Base-by-base conservation (phyloP, 2,329 filamentous ascomycete genomes). In the Exophiala alcalophila region DNA sequence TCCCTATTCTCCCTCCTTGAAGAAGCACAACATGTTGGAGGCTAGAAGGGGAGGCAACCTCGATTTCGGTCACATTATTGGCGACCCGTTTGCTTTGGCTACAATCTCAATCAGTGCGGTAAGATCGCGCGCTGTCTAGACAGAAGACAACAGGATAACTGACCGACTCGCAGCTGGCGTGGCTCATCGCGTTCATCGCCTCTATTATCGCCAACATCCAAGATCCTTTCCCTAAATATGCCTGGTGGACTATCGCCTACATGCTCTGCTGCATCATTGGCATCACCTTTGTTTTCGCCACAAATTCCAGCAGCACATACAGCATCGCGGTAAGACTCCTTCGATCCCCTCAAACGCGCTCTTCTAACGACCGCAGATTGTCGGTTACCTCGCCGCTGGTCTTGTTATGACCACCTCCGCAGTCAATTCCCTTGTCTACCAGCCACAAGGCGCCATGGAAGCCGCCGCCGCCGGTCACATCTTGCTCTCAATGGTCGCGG, bases 381-480 rank as follows among this genome's bases (percentile, higher is more conserved):
- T 92, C 21, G 89, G 88, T 36, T 97, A 92, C 63, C 76, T 95
- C 44, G 79, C 82, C 7, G 84, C 84, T 29, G 90, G 86, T 38
- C 76, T 97, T 35, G 86, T 94, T 34, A 80, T 95, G 57, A 84
- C 86, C 16, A 90, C 87, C 2, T 88, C 90, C 2, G 82, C 86
- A 0, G 85, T 94, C 55, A 95, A 96, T 66, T 80, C 80, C 10
- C 72, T 95, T 39, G 83, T 98, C 47, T 95, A 95, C 69, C 80
- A 78, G 35, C 71, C 78, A 28, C 75, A 81, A 50, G 81, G 80
- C 23, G 77, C 87, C 39, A 81, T 83, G 60, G 84, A 97, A 68
- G 91, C 92, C 43, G 84, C 86, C 5, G 88, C 86, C 19, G 92
- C 92, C 47, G 92, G 92, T 31, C 94, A 94, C 65, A 95, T 98